phyloP scores from a whole-genome alignment of 164 flowering plant genomes.

The Tetrastigma voinierianum region DNA sequence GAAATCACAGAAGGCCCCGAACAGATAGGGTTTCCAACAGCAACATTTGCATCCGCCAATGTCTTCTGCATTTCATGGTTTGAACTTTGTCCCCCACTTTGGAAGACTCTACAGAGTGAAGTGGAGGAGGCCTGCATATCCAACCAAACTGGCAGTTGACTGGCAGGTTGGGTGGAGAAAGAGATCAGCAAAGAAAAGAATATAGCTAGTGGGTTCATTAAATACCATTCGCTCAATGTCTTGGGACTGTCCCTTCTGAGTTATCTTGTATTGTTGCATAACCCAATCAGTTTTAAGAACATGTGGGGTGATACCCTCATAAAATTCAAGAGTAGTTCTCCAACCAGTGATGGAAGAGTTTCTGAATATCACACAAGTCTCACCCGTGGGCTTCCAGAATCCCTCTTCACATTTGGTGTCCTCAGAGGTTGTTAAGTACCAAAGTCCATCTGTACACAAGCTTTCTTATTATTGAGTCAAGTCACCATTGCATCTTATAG shows the following conservation, averaged over 20 bases:
- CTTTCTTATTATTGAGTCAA: background rate
- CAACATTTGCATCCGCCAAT: conserved; percentile 1
- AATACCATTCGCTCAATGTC: conserved; percentile 29
- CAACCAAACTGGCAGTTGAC: conserved; percentile 29
- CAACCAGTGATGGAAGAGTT: conserved; percentile 35
- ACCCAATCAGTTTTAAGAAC: conserved; percentile 46
- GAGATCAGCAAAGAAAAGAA: conserved; percentile 5
- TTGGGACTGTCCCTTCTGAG: conserved; percentile 18
- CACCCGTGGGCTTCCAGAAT: conserved; percentile 44
- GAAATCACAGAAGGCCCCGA: background rate
- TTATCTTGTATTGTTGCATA: conserved; percentile 52
- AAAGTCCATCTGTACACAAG: conserved; percentile 39
- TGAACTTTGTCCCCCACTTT: conserved; percentile 6
- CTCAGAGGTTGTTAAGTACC: conserved; percentile 34
- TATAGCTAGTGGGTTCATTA: background rate
- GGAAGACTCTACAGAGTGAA: conserved; percentile 46
- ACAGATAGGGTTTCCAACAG: background rate
- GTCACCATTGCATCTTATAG: background rate
- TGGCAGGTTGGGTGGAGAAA: conserved; percentile 20
- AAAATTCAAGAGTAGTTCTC: conserved; percentile 47
- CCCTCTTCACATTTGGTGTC: conserved; percentile 30
- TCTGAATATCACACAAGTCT: conserved; percentile 22
- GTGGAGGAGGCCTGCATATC: conserved; percentile 39
- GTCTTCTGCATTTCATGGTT: conserved; percentile 8
- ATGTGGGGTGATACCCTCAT: conserved; percentile 29